phyloP scores from a whole-genome alignment of 208 protist species.

The Strigomonas culicis region DNA sequence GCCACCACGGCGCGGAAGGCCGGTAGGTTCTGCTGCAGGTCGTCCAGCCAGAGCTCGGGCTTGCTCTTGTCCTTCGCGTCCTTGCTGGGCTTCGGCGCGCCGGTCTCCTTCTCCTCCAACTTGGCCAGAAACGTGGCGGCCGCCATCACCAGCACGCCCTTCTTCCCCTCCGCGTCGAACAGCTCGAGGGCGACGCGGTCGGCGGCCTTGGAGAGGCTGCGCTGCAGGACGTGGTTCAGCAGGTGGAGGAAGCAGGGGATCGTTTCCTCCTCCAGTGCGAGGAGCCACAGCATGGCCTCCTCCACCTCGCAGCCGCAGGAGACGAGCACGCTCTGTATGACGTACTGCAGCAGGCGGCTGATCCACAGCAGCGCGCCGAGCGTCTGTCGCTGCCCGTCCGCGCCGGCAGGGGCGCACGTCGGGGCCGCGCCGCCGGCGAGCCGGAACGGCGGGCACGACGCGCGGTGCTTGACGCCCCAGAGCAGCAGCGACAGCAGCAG shows the following conservation, averaged over 20 bases:
- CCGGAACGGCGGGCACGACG: not conserved
- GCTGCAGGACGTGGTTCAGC: conserved; percentile 76
- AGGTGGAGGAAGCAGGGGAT: conserved; percentile 82
- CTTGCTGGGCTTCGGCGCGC: conserved; percentile 7
- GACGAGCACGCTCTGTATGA: conserved; percentile 81
- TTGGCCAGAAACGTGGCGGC: conserved; percentile 51
- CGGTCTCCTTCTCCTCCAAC: conserved; percentile 31
- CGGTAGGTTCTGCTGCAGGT: conserved; percentile 39
- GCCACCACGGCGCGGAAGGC: conserved; percentile 44
- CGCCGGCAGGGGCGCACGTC: not conserved
- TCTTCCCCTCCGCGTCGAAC: conserved; percentile 21
- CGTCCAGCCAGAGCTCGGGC: conserved; percentile 48
- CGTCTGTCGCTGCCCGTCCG: conserved; percentile 17
- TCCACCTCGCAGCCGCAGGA: conserved; percentile 61
- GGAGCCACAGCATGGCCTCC: conserved; percentile 72
- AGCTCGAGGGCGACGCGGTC: conserved; percentile 77
- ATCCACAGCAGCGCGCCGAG: conserved; percentile 62
- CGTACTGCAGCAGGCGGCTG: conserved; percentile 73
- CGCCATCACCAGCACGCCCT: conserved; percentile 66
- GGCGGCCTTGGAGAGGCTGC: conserved; percentile 82
- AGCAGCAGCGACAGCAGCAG: conserved; percentile 74
- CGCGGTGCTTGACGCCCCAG: conserved; percentile 57
- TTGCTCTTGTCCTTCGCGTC: not conserved
- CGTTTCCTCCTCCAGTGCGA: conserved; percentile 39
- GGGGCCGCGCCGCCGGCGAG: not conserved